Evolutionary conservation across 2,329 filamentous ascomycete species (phyloP), one percentile per base, ranked within the genome.

Genomic region (Parastagonospora nodorum): DNA sequence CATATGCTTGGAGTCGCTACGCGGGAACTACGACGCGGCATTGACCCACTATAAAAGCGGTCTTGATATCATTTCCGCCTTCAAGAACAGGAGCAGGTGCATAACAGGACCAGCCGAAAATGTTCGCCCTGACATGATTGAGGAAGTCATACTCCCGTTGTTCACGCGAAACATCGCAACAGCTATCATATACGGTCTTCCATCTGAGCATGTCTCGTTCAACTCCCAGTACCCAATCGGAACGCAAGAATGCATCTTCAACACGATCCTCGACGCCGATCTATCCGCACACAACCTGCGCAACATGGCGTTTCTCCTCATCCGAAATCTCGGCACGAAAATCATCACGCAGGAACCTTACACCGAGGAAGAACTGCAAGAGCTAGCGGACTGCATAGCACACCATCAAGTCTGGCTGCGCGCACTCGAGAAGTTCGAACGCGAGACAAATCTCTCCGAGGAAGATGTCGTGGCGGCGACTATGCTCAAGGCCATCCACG

Each of bases 1-100:
- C 54, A 63, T 76, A 5, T 73, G 67, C 44, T 61, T 78, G 38
- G 77, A 79, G 46, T 70, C 74, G 24, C 51, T 79, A 7, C 68
- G 73, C 5, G 76, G 74, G 1, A 71, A 75, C 30, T 75, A 74
- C 36, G 55, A 63, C 11, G 63, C 73, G 0, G 75, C 72, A 11
- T 66, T 73, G 16, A 52, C 58, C 2, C 78, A 80, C 55, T 67
- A 80, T 3, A 36, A 33, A 16, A 42, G 32, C 14, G 38, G 38
- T 9, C 38, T 47, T 7, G 8, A 36, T 11, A 51, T 47, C 27
- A 19, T 33, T 12, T 40, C 40, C 16, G 24, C 29, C 24, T 39
- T 19, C 38, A 46, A 37, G 31, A 37, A 5, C 19, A 31, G 11
- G 12, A 12, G 8, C 38, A 43, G 31, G 8, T 14, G 4, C 15